Evolutionary conservation across 257 asterid species (phyloP).

Genomic region (Solanum sejunctum): DNA sequence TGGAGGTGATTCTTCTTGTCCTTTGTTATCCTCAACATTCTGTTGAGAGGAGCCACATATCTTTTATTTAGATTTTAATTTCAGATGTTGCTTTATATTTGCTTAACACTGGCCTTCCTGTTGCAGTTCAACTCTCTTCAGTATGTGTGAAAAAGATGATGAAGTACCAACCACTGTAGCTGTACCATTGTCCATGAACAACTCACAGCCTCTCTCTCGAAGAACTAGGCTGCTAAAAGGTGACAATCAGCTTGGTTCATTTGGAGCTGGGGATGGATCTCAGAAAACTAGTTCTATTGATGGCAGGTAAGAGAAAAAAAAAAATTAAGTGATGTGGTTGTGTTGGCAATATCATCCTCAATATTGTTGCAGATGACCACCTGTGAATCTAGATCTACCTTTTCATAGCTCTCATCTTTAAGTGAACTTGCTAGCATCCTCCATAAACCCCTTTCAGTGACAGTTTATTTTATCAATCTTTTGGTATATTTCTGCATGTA

Average conservation of each 20-base stretch:
- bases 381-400: neutral
- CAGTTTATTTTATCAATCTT: neutral
- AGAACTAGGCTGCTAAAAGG: constrained; percentile 84
- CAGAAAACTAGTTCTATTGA: constrained; percentile 58
- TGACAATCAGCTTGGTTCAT: constrained; percentile 42
- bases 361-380: neutral
- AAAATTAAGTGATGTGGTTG: neutral
- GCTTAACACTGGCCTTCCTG: neutral
- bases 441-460: neutral
- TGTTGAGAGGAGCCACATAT: neutral
- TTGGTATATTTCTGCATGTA: neutral
- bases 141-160: constrained; percentile 62
- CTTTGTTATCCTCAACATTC: neutral
- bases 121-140: constrained; percentile 64
- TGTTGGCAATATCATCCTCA: neutral
- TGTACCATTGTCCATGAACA: constrained; percentile 41
- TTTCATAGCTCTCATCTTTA: neutral
- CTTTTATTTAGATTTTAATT: neutral
- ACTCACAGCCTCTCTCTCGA: constrained; percentile 72
- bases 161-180: constrained; percentile 57
- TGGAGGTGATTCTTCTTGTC: neutral
- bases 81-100: neutral
- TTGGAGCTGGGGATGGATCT: constrained; percentile 54
- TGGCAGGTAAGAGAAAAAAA: constrained; percentile 59
- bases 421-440: neutral